phyloP scores from a whole-genome alignment of 2,329 filamentous ascomycete species.

The Phaeoacremonium minimum region DNA sequence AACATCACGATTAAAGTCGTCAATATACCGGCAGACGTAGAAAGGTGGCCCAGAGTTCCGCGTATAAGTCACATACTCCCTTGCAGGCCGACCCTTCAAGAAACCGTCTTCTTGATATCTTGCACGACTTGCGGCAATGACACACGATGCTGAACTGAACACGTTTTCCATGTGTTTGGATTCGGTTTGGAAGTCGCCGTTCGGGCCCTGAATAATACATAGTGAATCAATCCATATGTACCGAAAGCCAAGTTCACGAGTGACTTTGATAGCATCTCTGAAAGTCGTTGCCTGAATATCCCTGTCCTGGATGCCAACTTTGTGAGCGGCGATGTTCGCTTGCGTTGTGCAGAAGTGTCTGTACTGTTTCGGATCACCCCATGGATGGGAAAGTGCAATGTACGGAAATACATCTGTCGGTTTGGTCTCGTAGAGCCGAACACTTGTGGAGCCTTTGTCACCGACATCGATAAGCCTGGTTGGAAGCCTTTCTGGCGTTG shows the following conservation, averaged over 20 bases:
- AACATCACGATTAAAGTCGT: constrained; percentile 28
- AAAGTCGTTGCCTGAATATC: constrained; percentile 10
- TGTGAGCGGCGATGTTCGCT: constrained; percentile 2
- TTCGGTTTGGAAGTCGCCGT: constrained; percentile 14
- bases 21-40: constrained; percentile 22
- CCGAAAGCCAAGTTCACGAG: constrained; percentile 5
- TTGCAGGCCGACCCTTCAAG: constrained; percentile 7
- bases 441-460: not conserved
- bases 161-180: constrained; percentile 19
- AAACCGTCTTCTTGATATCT: constrained; percentile 13
- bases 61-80: constrained; percentile 4
- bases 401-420: constrained; percentile 2
- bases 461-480: constrained; percentile 16
- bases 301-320: not conserved
- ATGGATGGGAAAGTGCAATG: constrained; percentile 17
- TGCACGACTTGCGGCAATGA: constrained; percentile 15
- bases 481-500: constrained; percentile 5
- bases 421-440: constrained; percentile 4
- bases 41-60: constrained; percentile 3
- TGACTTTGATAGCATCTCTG: constrained; percentile 9
- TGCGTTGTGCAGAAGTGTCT: constrained; percentile 9
- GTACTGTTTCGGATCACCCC: constrained; percentile 13
- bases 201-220: constrained; percentile 15
- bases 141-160: constrained; percentile 19
- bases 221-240: constrained; percentile 20